phyloP scores from a whole-genome alignment of 768 basidiomycete genomes.

The Postia placenta region DNA sequence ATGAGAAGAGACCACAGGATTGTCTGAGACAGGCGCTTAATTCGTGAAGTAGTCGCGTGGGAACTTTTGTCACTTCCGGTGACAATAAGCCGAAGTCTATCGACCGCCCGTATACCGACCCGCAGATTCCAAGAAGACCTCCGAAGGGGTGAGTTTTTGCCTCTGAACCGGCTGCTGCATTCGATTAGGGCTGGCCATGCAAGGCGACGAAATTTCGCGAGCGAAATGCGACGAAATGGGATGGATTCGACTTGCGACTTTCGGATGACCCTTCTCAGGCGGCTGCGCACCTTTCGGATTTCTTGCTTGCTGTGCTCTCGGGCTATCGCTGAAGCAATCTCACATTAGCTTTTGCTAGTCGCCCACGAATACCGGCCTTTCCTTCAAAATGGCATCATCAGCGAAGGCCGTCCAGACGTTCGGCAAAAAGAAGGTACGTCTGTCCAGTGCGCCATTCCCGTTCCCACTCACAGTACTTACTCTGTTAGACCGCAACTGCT shows the following conservation, averaged over 20 bases:
- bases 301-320: slow-evolving; percentile 6
- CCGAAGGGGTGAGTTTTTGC: slow-evolving; percentile 34
- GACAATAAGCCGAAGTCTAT: not conserved
- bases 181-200: slow-evolving; percentile 1
- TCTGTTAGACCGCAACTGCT: slow-evolving; percentile 84
- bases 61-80: not conserved
- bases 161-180: slow-evolving; percentile 8
- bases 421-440: slow-evolving; percentile 96
- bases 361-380: slow-evolving; percentile 18
- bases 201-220: not conserved
- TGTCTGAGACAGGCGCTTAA: slow-evolving; percentile 1
- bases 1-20: slow-evolving; percentile 11
- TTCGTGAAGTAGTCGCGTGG: slow-evolving; percentile 1
- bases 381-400: slow-evolving; percentile 60
- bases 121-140: slow-evolving; percentile 16
- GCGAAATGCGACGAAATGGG: slow-evolving; percentile 14
- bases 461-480: not conserved
- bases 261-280: slow-evolving; percentile 36
- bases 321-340: not conserved
- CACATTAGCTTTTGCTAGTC: slow-evolving; percentile 1
- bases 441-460: not conserved
- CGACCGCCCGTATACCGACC: slow-evolving; percentile 10
- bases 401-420: slow-evolving; percentile 96
- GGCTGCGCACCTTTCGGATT: slow-evolving; percentile 18
- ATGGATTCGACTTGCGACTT: slow-evolving; percentile 32